Base-by-base conservation (phyloP, 2,329 filamentous ascomycete species). In the Monosporascus ibericus region DNA sequence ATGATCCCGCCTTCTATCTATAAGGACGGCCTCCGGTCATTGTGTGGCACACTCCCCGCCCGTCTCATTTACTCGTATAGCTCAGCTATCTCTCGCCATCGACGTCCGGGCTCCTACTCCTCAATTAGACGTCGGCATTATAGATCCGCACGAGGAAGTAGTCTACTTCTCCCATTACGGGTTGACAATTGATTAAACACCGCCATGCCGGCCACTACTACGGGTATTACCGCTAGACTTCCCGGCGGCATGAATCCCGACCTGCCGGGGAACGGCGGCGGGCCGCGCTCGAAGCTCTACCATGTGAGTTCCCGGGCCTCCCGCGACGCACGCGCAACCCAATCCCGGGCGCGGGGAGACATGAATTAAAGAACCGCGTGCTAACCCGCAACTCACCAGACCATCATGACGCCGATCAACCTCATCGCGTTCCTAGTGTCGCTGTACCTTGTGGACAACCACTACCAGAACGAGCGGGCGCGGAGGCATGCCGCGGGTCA, bases 391-490 rank as follows among this genome's bases (percentile, higher is more conserved):
- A 11, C 3, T 18, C 37, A 15, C 14, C 52, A 79, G 75, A 51
- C 73, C 20, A 59, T 88, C 59, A 74, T 86, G 69, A 85, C 83
- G 0, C 84, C 86, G 7, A 59, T 88, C 55, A 75, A 82, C 57
- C 80, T 87, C 65, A 72, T 82, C 48, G 79, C 82, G 22, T 87
- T 88, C 68, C 66, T 89, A 42, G 46, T 87, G 57, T 87, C 85
- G 2, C 78, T 88, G 46, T 75, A 78, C 63, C 67, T 86, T 49
- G 76, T 88, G 44, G 84, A 88, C 70, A 70, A 77, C 48, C 75
- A 75, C 53, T 73, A 82, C 76, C 69, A 81, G 61, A 62, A 74
- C 62, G 63, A 75, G 67, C 74, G 83, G 68, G 58, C 70, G 49
- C 69, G 69, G 54, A 65, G 62, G 50, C 68, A 72, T 60, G 56